phyloP scores from a whole-genome alignment of 1,284 basidiomycete genomes.

The Ganoderma meredithae region DNA sequence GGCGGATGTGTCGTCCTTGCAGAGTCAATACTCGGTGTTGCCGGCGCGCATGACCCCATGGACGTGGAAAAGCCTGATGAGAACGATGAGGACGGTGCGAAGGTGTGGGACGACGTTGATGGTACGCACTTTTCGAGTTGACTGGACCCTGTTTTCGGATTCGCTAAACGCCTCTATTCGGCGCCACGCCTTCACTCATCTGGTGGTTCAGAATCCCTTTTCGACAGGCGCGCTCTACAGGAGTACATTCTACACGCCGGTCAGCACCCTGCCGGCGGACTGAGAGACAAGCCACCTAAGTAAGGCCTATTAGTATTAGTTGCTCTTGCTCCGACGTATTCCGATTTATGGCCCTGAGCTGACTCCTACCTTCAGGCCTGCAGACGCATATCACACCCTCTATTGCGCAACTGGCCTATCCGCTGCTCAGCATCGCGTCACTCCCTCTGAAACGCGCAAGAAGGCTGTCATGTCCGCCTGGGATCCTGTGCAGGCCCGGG shows the following conservation, averaged over 20 bases:
- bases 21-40: conserved; percentile 59
- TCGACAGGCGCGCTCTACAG: conserved; percentile 78
- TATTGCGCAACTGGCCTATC: conserved; percentile 93
- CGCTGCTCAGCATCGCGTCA: conserved; percentile 81
- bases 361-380: conserved; percentile 50
- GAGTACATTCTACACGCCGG: conserved; percentile 89
- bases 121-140: conserved; percentile 48
- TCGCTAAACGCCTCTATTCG: neutral
- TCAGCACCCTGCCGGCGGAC: conserved; percentile 85
- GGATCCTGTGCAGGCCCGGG: conserved; percentile 39
- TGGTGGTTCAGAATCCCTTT: conserved; percentile 54
- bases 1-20: conserved; percentile 89
- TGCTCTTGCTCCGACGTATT: neutral
- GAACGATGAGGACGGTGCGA: conserved; percentile 35
- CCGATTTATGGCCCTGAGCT: conserved; percentile 11
- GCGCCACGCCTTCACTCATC: conserved; percentile 5
- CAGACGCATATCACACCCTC: conserved; percentile 92
- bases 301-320: conserved; percentile 41
- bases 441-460: conserved; percentile 54
- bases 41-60: conserved; percentile 27
- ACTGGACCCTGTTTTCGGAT: neutral
- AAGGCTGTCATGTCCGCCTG: conserved; percentile 54
- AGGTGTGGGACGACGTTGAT: conserved; percentile 68
- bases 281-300: conserved; percentile 97
- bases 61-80: conserved; percentile 42